Percentiles rank a stretch among this genome's conserved stretches.
Conservation (phyloP, 2,329 filamentous ascomycete genomes). For the Cladosporium austrohemisphaericum region DNA sequence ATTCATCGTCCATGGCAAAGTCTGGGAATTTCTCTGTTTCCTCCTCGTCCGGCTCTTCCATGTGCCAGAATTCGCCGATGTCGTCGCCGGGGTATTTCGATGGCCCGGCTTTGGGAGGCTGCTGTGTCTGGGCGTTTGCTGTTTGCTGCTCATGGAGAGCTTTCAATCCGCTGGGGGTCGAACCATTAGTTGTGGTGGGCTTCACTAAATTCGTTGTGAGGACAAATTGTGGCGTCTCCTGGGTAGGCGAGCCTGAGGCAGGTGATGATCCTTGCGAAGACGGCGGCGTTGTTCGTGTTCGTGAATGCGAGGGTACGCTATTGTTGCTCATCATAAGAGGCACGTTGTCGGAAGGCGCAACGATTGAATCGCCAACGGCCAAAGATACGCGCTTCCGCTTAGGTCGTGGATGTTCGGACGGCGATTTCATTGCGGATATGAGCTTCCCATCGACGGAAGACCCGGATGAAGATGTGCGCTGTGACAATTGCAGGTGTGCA, state of each 20-base stretch:
- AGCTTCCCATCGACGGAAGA: constrained; percentile 33
- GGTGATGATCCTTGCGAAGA: neutral
- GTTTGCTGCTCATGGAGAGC: constrained; percentile 4
- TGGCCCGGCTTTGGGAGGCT: neutral
- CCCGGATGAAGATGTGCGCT: constrained; percentile 34
- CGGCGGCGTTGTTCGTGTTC: constrained; percentile 16
- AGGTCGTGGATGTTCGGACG: constrained; percentile 22
- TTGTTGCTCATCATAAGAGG: constrained; percentile 24
- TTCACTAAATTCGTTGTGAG: neutral
- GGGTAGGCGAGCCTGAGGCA: neutral
- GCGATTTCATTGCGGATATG: constrained; percentile 34
- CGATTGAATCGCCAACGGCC: constrained; percentile 34
- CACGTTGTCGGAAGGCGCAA: constrained; percentile 34
- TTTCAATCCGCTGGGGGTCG: neutral
- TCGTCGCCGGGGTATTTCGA: constrained; percentile 12
- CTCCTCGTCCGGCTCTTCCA: constrained; percentile 18
- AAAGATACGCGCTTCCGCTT: constrained; percentile 35
- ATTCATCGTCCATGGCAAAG: constrained; percentile 14
- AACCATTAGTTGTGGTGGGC: neutral
- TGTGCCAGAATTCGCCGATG: constrained; percentile 16
- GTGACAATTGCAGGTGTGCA: constrained; percentile 28
- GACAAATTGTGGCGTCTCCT: neutral
- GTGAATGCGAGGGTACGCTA: constrained; percentile 31
- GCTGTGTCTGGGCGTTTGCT: neutral
- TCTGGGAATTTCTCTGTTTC: constrained; percentile 10